Base-by-base conservation (phyloP, 495 filamentous ascomycete species). In the Aspergillus egyptiacus region DNA sequence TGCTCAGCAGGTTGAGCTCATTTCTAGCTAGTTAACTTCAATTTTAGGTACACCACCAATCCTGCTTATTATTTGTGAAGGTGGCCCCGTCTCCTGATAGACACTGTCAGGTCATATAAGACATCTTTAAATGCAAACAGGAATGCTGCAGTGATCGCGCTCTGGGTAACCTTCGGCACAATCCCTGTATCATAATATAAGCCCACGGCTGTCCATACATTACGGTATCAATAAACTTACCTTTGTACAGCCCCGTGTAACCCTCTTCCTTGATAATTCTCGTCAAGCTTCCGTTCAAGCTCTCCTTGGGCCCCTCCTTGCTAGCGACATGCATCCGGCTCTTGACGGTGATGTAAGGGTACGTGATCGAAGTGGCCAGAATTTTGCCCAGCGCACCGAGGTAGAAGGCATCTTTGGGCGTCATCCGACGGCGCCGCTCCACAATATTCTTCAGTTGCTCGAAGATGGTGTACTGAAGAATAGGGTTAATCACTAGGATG, bases 331-430 rank as follows among this genome's bases (percentile, higher is more conserved):
- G 93, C 87, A 94, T 93, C 53, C 83, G 78, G 62, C 89, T 91
- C 79, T 99, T 99, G 45, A 99, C 83, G 1, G 93, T 97, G 63
- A 96, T 97, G 53, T 99, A 99, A 17, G 93, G 93, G 63, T 99
- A 99, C 10, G 93, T 99, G 53, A 97, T 85, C 19, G 74, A 82
- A 8, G 93, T 99, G 17, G 93, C 94, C 46, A 95, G 75, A 44
- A 99, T 74, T 75, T 99, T 99, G 53, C 94, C 93, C 6, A 97
- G 59, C 8, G 93, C 93, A 43, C 93, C 93, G 4, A 99, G 69
- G 51, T 93, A 79, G 61, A 99, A 99, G 2, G 86, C 89, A 59
- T 95, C 79, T 39, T 80, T 84, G 1, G 93, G 87, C 0, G 85
- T 94, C 53, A 95, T 79, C 27, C 77, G 75, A 17, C 79, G 68